Evolutionary conservation across 768 basidiomycete genomes (phyloP).

Genomic region (Psilocybe cyanescens): DNA sequence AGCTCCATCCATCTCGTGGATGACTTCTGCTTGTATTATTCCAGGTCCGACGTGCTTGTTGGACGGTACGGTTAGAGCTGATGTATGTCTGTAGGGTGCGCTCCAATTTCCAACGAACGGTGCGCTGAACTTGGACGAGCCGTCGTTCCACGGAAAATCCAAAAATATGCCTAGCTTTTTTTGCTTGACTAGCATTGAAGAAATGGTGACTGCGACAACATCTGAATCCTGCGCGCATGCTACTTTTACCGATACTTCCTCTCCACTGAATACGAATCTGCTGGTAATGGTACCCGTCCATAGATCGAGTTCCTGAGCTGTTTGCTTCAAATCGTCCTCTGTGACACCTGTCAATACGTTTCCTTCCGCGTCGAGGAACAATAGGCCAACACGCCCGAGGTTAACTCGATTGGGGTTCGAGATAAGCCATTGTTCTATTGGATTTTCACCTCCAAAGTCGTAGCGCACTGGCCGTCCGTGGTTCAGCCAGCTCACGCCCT

Average conservation of each 20-base stretch:
- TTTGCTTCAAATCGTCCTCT: constrained; percentile 39
- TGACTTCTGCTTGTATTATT: constrained; percentile 38
- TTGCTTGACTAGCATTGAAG: constrained; percentile 41
- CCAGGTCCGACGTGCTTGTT: neutral
- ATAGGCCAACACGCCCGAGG: constrained; percentile 52
- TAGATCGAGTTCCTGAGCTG: constrained; percentile 50
- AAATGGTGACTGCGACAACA: constrained; percentile 42
- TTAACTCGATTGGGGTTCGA: constrained; percentile 62
- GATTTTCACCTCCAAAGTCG: constrained; percentile 26
- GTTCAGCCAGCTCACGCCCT: constrained; percentile 52
- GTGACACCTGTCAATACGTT: constrained; percentile 29
- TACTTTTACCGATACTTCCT: constrained; percentile 41
- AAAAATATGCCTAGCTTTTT: constrained; percentile 51
- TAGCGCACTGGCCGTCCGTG: constrained; percentile 55
- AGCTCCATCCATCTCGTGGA: constrained; percentile 42
- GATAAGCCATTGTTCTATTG: constrained; percentile 57
- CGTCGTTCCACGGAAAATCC: constrained; percentile 67
- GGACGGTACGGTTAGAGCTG: constrained; percentile 29
- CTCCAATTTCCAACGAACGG: constrained; percentile 62
- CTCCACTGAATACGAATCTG: constrained; percentile 41
- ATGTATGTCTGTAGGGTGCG: constrained; percentile 50
- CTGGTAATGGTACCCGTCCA: constrained; percentile 59
- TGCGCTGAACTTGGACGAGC: constrained; percentile 54
- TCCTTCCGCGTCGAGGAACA: constrained; percentile 30
- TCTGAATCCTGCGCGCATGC: constrained; percentile 41